Evolutionary conservation across 2,329 filamentous ascomycete species (phyloP), one percentile per base, ranked within the genome.

Genomic region (Aspergillus intermedius): DNA sequence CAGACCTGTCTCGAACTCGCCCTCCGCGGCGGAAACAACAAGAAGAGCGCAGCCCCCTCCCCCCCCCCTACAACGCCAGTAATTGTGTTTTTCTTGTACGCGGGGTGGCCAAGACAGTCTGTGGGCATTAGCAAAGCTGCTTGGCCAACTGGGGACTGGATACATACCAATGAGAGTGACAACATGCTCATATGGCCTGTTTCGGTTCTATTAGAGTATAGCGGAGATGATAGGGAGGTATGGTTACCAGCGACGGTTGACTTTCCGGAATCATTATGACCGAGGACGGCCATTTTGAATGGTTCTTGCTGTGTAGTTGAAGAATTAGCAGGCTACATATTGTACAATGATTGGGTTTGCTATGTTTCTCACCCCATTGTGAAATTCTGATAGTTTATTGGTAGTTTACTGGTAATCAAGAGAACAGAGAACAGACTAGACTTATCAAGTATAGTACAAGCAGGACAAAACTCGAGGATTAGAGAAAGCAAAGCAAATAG

Each of bases 71-170:
- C 95, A 73, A 91, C 95, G 88, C 91, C 91, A 85, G 91, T 95
- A 77, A 96, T 96, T 91, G 96, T 96, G 89, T 95, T 96, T 89
- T 96, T 95, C 88, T 96, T 95, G 83, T 95, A 96, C 75, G 96
- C 91, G 90, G 91, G 90, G 79, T 96, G 91, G 77, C 91, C 91
- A 70, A 91, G 91, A 74, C 91, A 91, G 72, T 96, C 87, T 86
- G 62, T 7, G 44, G 42, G 89, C 19, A 21, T 40, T 19, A 40
- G n/a, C n/a, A 17, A 5, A 22, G 21, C 21, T 5, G 21, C 5
- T 22, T 22, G 21, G 21, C 21, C 21, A 22, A 22, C 21, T 5
- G 4, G 21, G 4, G 21, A 40, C 17, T 21, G 10, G 17, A 3
- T 40, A 21, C 37, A 10, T 40, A 40, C 37, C 37, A 17, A 19